Evolutionary conservation across 2,329 filamentous ascomycete species (phyloP).

Genomic region (Aspergillus vadensis): DNA sequence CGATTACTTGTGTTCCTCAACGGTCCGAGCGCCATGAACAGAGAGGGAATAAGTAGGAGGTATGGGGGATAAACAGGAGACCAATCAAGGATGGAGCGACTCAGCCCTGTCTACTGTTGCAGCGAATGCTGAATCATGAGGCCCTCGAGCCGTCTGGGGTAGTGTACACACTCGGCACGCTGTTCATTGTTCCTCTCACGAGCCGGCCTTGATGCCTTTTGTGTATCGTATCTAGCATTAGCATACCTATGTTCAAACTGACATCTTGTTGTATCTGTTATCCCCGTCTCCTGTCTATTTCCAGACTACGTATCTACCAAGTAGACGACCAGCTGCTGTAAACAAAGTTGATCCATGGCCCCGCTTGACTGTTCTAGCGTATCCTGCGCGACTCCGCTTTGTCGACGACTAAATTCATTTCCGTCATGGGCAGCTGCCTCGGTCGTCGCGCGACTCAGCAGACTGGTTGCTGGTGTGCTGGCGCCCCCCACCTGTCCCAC

Average conservation of each 20-base stretch:
- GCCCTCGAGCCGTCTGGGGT: conserved; percentile 2
- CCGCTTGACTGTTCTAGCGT: conserved; percentile 6
- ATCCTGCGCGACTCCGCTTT: not conserved
- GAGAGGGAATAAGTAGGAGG: not conserved
- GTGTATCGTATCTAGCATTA: conserved; percentile 23
- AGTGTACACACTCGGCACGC: conserved; percentile 1
- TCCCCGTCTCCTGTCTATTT: not conserved
- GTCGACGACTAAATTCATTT: conserved; percentile 1
- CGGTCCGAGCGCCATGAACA: conserved; percentile 6
- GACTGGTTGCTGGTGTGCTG: not conserved
- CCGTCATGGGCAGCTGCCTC: not conserved
- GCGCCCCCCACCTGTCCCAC: conserved; percentile 2
- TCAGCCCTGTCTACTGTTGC: not conserved
- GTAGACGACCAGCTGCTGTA: not conserved
- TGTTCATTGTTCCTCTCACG: conserved; percentile 8
- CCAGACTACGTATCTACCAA: too few relatives aligned
- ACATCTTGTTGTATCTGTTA: conserved; percentile 16
- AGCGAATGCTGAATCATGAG: not conserved
- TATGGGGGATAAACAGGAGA: not conserved
- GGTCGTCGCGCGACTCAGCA: not conserved
- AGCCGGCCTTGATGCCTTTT: conserved; percentile 14
- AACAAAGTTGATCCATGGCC: conserved; percentile 5
- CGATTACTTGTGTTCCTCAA: conserved; percentile 1
- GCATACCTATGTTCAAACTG: conserved; percentile 14
- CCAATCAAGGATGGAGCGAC: not conserved